A percentile compares a stretch with the other conserved stretches of the same genome.
These are phyloP conservation scores for Daedalea quercina DNA, from an alignment of 768 basidiomycete species.

Conservation along the genomic window DNA sequence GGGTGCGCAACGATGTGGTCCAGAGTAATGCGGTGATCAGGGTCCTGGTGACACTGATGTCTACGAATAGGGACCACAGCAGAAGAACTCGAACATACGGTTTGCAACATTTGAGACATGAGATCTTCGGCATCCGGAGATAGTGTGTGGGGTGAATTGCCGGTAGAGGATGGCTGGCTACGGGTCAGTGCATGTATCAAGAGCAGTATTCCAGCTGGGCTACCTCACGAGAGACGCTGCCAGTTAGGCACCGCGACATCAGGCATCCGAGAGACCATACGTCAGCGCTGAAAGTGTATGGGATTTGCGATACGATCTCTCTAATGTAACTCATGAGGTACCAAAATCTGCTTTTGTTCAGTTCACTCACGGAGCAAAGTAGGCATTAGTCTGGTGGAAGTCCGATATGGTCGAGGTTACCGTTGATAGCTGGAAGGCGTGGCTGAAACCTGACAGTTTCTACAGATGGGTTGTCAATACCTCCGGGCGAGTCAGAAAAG, in stretches of 20 bases:
- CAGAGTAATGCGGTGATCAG: constrained; percentile 23
- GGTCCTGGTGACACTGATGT: constrained; percentile 11
- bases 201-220: background rate
- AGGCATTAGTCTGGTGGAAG: constrained; percentile 21
- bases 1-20: constrained; percentile 23
- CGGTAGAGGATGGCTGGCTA: constrained; percentile 15
- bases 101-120: constrained; percentile 14
- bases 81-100: constrained; percentile 8
- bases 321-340: constrained; percentile 19
- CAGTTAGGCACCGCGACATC: constrained; percentile 30
- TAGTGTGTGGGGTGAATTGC: constrained; percentile 19
- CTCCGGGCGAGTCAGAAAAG: background rate
- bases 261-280: constrained; percentile 44
- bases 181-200: background rate
- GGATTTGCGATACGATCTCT: constrained; percentile 28
- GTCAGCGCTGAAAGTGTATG: constrained; percentile 33
- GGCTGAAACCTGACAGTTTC: constrained; percentile 40
- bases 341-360: background rate
- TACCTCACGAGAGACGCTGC: constrained; percentile 29
- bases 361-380: constrained; percentile 34
- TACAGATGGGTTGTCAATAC: constrained; percentile 12
- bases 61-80: too few relatives aligned
- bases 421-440: constrained; percentile 26
- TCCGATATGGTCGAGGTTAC: constrained; percentile 14
- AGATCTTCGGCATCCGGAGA: constrained; percentile 20